A percentile compares a stretch with the other conserved stretches of the same genome.
These are phyloP conservation scores for Phanerochaete sordida DNA, from an alignment of 768 basidiomycete genomes.

Conservation along the genomic window DNA sequence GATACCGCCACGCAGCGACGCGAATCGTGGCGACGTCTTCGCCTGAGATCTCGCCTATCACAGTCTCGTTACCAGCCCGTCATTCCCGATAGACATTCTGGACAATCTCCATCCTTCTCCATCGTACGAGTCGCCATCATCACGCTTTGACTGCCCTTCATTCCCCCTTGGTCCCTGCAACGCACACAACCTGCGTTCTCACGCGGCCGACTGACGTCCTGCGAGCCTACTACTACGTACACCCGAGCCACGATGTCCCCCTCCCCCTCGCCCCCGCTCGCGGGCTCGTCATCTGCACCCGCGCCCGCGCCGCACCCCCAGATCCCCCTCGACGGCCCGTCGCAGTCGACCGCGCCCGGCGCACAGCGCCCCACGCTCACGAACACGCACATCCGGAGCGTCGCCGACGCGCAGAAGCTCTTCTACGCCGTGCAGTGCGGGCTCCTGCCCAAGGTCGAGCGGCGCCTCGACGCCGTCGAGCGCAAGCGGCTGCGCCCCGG, in stretches of 20 bases:
- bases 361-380: slow-evolving; percentile 76
- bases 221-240: background rate
- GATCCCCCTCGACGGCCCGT: background rate
- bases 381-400: slow-evolving; percentile 72
- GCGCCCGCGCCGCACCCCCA: background rate
- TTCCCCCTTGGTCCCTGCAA: background rate
- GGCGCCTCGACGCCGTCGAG: slow-evolving; percentile 76
- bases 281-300: background rate
- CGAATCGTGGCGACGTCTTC: background rate
- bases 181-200: background rate
- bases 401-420: slow-evolving; percentile 76
- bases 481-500: slow-evolving; percentile 46
- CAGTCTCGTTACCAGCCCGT: background rate
- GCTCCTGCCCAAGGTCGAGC: slow-evolving; percentile 66
- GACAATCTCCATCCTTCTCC: background rate
- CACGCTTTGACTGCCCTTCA: background rate
- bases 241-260: background rate
- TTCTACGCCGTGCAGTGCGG: slow-evolving; percentile 69
- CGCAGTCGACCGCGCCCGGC: slow-evolving; percentile 17
- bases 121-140: background rate
- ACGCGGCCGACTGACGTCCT: background rate
- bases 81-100: background rate
- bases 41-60: background rate
- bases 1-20: background rate
- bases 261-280: background rate